A percentile compares a stretch with the other conserved stretches of the same genome.
phyloP scores from a whole-genome alignment of 1,284 basidiomycete species.

The Singerocomus rubriflavus region DNA sequence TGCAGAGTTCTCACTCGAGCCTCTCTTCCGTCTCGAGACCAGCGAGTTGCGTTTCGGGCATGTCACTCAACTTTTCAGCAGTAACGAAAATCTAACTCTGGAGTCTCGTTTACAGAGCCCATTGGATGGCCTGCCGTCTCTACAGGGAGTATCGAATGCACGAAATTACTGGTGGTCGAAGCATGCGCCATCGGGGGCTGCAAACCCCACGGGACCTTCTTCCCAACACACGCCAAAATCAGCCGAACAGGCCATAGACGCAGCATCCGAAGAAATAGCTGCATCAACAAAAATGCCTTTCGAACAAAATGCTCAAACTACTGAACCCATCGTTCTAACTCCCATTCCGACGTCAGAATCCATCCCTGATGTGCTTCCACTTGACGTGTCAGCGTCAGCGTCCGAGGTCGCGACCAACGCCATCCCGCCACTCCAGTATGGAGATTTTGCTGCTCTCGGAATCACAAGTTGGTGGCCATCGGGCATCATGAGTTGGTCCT shows the following conservation, averaged over 20 bases:
- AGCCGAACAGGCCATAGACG: background rate
- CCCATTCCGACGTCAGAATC: constrained; percentile 2
- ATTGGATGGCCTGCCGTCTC: background rate
- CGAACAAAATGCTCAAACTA: background rate
- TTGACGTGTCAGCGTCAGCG: constrained; percentile 6
- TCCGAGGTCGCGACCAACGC: constrained; percentile 27
- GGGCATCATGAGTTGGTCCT: constrained; percentile 59
- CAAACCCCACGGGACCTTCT: background rate
- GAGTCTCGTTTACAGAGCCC: constrained; percentile 10
- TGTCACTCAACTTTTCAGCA: constrained; percentile 7
- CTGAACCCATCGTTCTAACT: background rate
- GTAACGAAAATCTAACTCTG: constrained; percentile 1
- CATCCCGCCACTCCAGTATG: constrained; percentile 59
- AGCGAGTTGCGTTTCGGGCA: constrained; percentile 22
- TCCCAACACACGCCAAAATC: constrained; percentile 6
- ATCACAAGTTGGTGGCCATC: constrained; percentile 59
- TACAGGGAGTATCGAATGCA: constrained; percentile 7
- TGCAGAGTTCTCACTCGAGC: constrained; percentile 11
- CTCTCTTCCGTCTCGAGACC: constrained; percentile 10
- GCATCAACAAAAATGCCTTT: background rate
- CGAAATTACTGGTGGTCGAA: constrained; percentile 36
- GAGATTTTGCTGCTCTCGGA: constrained; percentile 78
- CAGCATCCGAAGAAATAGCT: background rate
- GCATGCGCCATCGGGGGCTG: constrained; percentile 8
- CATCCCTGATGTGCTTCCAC: constrained; percentile 4